A percentile compares a stretch with the other conserved stretches of the same genome.
phyloP scores from a whole-genome alignment of 1,139 yeast genomes.

The Lodderomyces theae region DNA sequence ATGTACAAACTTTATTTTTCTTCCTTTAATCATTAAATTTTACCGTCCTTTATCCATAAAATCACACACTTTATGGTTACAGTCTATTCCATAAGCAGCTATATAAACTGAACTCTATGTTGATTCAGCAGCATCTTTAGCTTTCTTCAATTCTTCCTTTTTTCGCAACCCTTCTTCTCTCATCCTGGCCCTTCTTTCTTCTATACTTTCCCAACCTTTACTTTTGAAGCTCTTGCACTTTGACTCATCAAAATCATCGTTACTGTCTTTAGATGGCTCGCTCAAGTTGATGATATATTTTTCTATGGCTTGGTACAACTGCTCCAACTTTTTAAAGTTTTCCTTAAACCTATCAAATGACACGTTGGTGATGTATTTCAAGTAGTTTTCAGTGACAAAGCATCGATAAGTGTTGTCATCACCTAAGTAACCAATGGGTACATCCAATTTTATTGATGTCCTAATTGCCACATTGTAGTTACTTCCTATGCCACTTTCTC shows the following conservation, averaged over 20 bases:
- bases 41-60: too few relatives aligned
- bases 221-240: constrained; percentile 9
- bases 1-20: background rate
- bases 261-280: constrained; percentile 7
- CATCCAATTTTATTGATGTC: constrained; percentile 66
- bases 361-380: constrained; percentile 46
- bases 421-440: constrained; percentile 61
- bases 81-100: background rate
- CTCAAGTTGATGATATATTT: constrained; percentile 16
- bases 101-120: background rate
- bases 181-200: constrained; percentile 59
- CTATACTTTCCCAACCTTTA: constrained; percentile 31
- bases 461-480: constrained; percentile 78
- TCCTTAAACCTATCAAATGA: constrained; percentile 62
- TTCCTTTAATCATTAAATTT: too few relatives aligned
- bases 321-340: constrained; percentile 54
- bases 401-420: constrained; percentile 31
- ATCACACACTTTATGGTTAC: too few relatives aligned
- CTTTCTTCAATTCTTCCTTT: constrained; percentile 17
- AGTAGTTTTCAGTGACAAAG: constrained; percentile 50
- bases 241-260: background rate
- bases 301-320: constrained; percentile 44
- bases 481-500: constrained; percentile 84
- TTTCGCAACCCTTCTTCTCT: constrained; percentile 58
- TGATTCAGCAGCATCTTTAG: background rate